Base-by-base conservation (phyloP, 1,284 basidiomycete species). In the Ceratobasidium sp. region DNA sequence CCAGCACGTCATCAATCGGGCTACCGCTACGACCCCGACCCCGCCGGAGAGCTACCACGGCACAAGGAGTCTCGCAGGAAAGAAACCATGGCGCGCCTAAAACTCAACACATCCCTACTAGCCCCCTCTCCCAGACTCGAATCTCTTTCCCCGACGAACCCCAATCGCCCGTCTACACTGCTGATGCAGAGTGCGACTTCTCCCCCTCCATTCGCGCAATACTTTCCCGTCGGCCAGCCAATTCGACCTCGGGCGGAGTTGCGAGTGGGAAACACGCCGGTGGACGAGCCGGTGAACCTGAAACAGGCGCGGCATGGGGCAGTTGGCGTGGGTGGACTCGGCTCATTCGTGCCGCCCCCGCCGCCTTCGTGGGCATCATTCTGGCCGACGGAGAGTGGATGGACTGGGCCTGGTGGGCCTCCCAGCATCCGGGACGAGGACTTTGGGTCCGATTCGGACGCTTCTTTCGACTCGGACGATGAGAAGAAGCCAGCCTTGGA, bases 361-460 rank as follows among this genome's bases (percentile, higher is more conserved):
- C 64, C 64, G 26, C 64, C 64, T n/a, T 67, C 64, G 13, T 67
- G 64, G 64, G 64, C 64, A 8, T 67, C 64, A n/a, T 43, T 67
- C 21, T 67, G 64, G 64, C 64, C 64, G 50, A 63, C 61, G 3
- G 61, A 63, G 21, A 67, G 64, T n/a, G 64, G 64, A 2, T 67
- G 64, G 64, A 67, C 64, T 43, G 64, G 64, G 32, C 64, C 64
- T 13, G 64, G 50, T 16, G 64, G 64, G 3, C 49, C n/a, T n/a
- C n/a, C 64, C n/a, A 67, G 64, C 44, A 69, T 69, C n/a, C 66
- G 66, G 18, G 66, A 69, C 44, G 66, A 69, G 52, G 66, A 69
- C 18, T 69, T 55, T 30, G 64, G 50, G 8, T 50, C 32, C 6
- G 28, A 26, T 16, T 21, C 35, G 35, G 64, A 43, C 35, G 64